Evolutionary conservation across 805 yeast species (phyloP).

Genomic region (Hanseniaspora mollemarum): DNA sequence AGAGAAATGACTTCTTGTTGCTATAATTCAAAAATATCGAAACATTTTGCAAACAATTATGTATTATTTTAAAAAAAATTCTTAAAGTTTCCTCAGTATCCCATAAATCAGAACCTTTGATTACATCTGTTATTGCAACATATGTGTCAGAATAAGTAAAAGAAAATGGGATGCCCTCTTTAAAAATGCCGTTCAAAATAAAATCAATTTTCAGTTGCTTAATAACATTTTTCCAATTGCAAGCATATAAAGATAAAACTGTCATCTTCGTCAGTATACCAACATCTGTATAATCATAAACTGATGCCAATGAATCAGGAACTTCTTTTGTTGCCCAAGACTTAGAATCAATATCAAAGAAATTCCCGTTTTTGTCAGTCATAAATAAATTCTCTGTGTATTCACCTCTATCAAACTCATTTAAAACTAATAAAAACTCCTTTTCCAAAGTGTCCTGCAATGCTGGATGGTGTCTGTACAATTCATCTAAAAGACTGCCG

Average conservation of each 20-base stretch:
- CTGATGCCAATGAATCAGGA: not conserved
- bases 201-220: not conserved
- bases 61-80: constrained; percentile 29
- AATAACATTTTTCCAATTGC: constrained; percentile 7
- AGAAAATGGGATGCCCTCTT: not conserved
- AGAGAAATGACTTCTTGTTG: constrained; percentile 24
- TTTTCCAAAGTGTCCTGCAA: constrained; percentile 48
- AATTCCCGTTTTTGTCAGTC: not conserved
- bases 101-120: constrained; percentile 2
- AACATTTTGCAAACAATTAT: constrained; percentile 27
- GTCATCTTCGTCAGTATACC: constrained; percentile 5
- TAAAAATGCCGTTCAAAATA: constrained; percentile 4
- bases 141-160: constrained; percentile 11
- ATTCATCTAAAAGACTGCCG: constrained; percentile 64
- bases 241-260: constrained; percentile 8
- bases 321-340: not conserved
- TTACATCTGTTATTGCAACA: constrained; percentile 11
- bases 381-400: not conserved
- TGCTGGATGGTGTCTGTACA: constrained; percentile 72
- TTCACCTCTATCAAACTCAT: constrained; percentile 25
- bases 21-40: constrained; percentile 23
- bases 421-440: constrained; percentile 38
- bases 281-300: constrained; percentile 8
- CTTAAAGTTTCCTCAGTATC: constrained; percentile 21
- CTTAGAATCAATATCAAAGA: not conserved